phyloP scores from a whole-genome alignment of 768 basidiomycete species.

The Pleurotus tuoliensis region DNA sequence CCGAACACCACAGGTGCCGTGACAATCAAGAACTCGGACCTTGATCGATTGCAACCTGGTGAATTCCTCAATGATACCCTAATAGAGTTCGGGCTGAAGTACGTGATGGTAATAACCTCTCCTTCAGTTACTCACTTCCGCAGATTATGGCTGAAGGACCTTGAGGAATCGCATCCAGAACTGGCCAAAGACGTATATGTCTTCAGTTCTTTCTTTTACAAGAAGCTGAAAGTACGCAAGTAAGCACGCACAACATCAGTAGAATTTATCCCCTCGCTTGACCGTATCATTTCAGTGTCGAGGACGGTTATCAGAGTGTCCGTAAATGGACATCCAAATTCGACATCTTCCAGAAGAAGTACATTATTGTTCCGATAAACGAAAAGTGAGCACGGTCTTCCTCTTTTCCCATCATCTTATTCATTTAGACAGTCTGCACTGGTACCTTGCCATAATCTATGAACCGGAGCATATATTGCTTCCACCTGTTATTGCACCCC shows the following conservation, averaged over 20 bases:
- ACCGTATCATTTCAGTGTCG: constrained; percentile 28
- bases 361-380: constrained; percentile 93
- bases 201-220: constrained; percentile 98
- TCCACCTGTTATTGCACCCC: constrained; percentile 25
- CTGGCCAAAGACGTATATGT: constrained; percentile 77
- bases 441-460: constrained; percentile 95
- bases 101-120: constrained; percentile 21
- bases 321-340: constrained; percentile 92
- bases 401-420: not conserved
- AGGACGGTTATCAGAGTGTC: constrained; percentile 79
- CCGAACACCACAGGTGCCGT: constrained; percentile 68
- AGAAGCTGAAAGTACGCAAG: constrained; percentile 79
- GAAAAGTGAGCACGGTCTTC: constrained; percentile 63
- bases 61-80: constrained; percentile 96
- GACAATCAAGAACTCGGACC: constrained; percentile 77
- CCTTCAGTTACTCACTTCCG: constrained; percentile 3
- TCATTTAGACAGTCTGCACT: constrained; percentile 66
- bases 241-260: constrained; percentile 22
- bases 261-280: not conserved
- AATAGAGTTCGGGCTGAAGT: constrained; percentile 96
- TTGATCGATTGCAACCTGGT: constrained; percentile 65
- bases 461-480: constrained; percentile 65
- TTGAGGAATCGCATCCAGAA: constrained; percentile 51
- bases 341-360: constrained; percentile 87
- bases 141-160: constrained; percentile 67